phyloP scores from a whole-genome alignment of 306 rosid genomes.

The Acmispon strigosus region DNA sequence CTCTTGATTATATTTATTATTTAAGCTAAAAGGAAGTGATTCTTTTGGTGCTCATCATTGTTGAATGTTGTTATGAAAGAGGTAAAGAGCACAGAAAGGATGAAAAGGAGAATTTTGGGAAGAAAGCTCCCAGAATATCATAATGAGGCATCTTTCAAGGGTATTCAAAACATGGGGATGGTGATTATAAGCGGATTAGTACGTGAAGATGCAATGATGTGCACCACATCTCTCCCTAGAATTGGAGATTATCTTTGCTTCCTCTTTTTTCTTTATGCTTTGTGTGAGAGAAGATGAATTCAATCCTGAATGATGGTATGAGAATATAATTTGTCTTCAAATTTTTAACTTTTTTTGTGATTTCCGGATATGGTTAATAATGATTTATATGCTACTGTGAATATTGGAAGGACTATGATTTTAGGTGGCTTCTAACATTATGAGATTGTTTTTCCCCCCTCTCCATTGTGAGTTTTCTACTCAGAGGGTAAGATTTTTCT shows the following conservation, averaged over 20 bases:
- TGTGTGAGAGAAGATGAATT: slow-evolving; percentile 10
- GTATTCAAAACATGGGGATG: not conserved
- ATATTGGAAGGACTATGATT: not conserved
- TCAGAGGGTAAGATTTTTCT: too few species aligned
- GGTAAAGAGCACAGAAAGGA: not conserved
- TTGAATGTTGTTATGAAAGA: slow-evolving; percentile 10
- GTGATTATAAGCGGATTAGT: slow-evolving; percentile 1
- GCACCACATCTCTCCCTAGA: not conserved
- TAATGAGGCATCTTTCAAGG: not conserved
- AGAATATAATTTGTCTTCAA: not conserved
- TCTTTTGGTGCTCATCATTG: slow-evolving; percentile 3
- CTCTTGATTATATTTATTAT: not conserved
- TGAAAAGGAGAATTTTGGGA: slow-evolving; percentile 2
- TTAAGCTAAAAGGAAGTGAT: not conserved
- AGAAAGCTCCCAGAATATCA: not conserved
- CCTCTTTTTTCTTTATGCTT: slow-evolving; percentile 5
- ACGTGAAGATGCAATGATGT: slow-evolving; percentile 4
- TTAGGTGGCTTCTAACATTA: too few species aligned
- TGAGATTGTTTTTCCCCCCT: too few species aligned
- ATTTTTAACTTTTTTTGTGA: not conserved
- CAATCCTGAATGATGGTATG: slow-evolving; percentile 8
- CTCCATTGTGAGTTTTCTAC: too few species aligned
- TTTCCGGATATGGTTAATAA: not conserved
- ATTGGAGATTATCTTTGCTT: not conserved
- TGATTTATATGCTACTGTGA: not conserved